Base-by-base conservation (phyloP, 192 early-diverging fungal genomes). In the Haplosporangium gracile region DNA sequence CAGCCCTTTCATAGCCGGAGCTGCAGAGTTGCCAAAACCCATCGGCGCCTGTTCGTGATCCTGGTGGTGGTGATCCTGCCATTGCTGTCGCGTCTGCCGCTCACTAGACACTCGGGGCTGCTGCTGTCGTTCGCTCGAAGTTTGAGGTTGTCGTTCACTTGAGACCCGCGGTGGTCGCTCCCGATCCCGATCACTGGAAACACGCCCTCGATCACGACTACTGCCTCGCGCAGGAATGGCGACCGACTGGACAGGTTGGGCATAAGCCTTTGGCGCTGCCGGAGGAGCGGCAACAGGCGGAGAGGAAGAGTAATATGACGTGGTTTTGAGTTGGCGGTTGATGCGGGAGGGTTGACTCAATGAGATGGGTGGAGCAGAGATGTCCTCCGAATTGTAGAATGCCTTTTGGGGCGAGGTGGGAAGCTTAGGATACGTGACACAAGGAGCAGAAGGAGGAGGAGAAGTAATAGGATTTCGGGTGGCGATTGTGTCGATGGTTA, bases 361-460 rank as follows among this genome's bases (percentile, higher is more conserved):
- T 13, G 60, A 29, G 60, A 65, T 65, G 26, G 60, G 60, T 15
- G n/a, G 60, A 11, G 60, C 60, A 65, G 77, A 43, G 18, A 81
- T 57, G 18, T 81, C 79, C 18, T 81, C 79, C n/a, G 63, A 68
- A 36, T 81, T 81, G 36, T 81, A 81, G 63, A 81, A 81, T 10
- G 60, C 79, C 22, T 34, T 53, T 39, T 60, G 51, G 22, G 74
- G 38, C 16, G 55, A 60, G 4, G 20, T 5, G 10, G 36, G 77
- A 18, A 49, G 6, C 6, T 34, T 47, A 9, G 70, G 36, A 42
- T 16, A 72, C 26, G 75, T 34, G 10, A 36, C 73, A 1, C 10
- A 20, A n/a, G 75, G 40, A 1, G 29, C 11, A 13, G 60, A 9
- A 11, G 60, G 36, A 32, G 40, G 29, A 1, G 24, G 34, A 4